phyloP scores from a whole-genome alignment of 2,329 filamentous ascomycete species.

The Phyllachora maydis region DNA sequence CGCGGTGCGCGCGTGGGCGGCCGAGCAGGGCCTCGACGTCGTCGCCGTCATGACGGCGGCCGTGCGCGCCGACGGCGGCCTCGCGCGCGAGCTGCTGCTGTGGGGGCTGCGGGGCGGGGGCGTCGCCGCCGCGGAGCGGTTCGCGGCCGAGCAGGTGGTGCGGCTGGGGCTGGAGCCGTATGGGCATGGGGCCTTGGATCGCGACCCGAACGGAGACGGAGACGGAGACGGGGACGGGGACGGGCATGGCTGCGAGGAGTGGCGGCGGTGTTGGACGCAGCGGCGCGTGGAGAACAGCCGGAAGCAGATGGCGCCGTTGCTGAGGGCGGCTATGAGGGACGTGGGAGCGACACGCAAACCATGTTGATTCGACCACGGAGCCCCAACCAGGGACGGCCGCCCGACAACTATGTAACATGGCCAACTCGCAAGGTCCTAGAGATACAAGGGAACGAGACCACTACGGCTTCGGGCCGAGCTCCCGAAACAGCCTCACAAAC shows the following conservation, averaged over 20 bases:
- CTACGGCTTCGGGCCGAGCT: too few relatives aligned
- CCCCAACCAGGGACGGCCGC: too few relatives aligned
- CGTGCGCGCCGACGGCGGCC: conserved; percentile 26
- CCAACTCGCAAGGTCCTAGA: too few relatives aligned
- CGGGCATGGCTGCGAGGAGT: too few relatives aligned
- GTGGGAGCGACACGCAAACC: too few relatives aligned
- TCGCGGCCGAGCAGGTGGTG: conserved; percentile 21
- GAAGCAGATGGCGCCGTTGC: conserved; percentile 48
- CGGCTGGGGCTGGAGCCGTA: conserved; percentile 36
- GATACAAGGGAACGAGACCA: too few relatives aligned
- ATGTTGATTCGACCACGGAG: too few relatives aligned
- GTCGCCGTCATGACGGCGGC: conserved; percentile 51
- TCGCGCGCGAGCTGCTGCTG: conserved; percentile 46
- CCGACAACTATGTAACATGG: too few relatives aligned
- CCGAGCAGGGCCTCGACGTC: conserved; percentile 38
- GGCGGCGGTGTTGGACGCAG: conserved; percentile 48
- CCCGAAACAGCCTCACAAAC: conserved; percentile 8
- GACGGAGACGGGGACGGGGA: too few relatives aligned
- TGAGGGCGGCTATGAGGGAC: conserved; percentile 32
- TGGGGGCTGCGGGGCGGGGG: conserved; percentile 35
- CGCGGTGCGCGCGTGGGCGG: conserved; percentile 28
- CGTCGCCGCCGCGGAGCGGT: conserved; percentile 27
- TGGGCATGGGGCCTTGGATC: conserved; percentile 24
- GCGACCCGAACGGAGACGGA: conserved; percentile 9
- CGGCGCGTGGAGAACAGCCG: conserved; percentile 36